Base-by-base conservation (phyloP, 305 asterid genomes). In the Fraxinus velutina region DNA sequence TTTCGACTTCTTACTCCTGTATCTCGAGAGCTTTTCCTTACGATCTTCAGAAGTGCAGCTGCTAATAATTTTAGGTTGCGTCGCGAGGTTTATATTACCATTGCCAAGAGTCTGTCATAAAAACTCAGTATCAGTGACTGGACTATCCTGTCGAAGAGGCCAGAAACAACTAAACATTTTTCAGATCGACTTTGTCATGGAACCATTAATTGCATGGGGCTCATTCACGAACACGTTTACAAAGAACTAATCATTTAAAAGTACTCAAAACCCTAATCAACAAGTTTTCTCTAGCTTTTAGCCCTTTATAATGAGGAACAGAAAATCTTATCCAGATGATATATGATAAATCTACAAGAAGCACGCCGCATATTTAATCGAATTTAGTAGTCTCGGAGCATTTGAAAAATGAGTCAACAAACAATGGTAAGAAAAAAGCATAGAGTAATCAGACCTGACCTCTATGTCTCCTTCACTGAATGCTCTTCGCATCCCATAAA, bases 391-490 rank as follows among this genome's bases (percentile, higher is more conserved):
- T 60, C 70, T 68, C 4, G 5, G 9, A 17, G 10, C 37, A 30
- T 12, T 68, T 29, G 6, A 29, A 4, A 60, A 29, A 1, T 6
- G 37, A 68, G 75, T n/a, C 39, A 6, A 71, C 24, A 6, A n/a
- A 71, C 13, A 13, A 71, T 32, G n/a, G 75, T 6, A 5, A 32
- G 75, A 68, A 84, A 50, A 82, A 33, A 74, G 32, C 79, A 39
- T 9, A 77, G 68, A 85, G 68, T 44, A 30, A 72, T 76, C 81
- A 80, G 86, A 84, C 55, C 74, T 55, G 83, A 94, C 98, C 98
- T 94, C 88, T 44, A 96, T 91, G 88, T 96, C 98, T 81, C 99
- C 99, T 76, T 96, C 99, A 72, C 99, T 96, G 86, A 81, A 93
- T 8, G 98, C 92, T 85, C 99, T 90, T 73, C 99, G 93, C 97